Conservation (phyloP, 306 rosid species). For the Albizia julibrissin region DNA sequence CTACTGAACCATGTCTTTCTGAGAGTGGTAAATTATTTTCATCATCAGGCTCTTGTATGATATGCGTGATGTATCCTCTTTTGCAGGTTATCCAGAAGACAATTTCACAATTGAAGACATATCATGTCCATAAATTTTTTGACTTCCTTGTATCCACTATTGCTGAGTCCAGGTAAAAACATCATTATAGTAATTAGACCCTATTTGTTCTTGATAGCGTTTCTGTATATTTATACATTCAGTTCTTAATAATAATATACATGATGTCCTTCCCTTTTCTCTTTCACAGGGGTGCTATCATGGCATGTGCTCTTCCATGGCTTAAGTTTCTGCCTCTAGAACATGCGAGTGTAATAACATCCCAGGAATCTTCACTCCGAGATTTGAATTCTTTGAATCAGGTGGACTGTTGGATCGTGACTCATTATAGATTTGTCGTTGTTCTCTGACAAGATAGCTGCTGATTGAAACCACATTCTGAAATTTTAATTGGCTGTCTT, state of each 20-base stretch:
- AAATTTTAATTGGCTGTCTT: conserved; percentile 1
- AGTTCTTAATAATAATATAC: not conserved
- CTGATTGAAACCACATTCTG: not conserved
- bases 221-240: not conserved
- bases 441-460: not conserved
- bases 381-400: conserved; percentile 78
- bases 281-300: conserved; percentile 64
- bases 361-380: conserved; percentile 76
- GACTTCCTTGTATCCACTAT: conserved; percentile 57
- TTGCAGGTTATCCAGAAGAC: conserved; percentile 77
- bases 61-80: conserved; percentile 19
- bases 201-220: not conserved
- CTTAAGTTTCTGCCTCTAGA: conserved; percentile 66
- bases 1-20: not conserved
- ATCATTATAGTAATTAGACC: not conserved
- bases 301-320: conserved; percentile 84
- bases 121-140: conserved; percentile 69
- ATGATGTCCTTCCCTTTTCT: not conserved
- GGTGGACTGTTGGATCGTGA: conserved; percentile 40
- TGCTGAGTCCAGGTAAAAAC: conserved; percentile 64
- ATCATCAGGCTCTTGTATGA: not conserved
- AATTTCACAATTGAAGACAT: conserved; percentile 58
- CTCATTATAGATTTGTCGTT: not conserved
- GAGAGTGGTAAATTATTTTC: not conserved
- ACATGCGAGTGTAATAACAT: conserved; percentile 72